Evolutionary conservation across 202 grass and related monocot species (phyloP).

Genomic region (Musa balbisiana): DNA sequence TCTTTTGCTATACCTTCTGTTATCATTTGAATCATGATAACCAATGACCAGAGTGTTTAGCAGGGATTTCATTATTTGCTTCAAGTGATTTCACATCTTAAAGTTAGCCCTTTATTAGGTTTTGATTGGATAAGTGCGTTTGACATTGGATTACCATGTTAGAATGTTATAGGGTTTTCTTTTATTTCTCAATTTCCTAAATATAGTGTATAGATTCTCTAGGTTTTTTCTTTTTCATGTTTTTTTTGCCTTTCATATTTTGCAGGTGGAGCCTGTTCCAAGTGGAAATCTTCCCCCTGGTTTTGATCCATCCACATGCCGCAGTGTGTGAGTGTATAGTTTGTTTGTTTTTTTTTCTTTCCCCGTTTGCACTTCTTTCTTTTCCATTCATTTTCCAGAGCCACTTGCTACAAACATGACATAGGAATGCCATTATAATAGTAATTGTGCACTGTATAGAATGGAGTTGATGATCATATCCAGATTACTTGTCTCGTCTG

Average conservation of each 20-base stretch:
- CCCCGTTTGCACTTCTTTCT: neutral
- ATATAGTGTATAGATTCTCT: neutral
- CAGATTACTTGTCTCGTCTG: neutral
- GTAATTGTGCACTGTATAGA: neutral
- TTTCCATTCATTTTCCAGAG: neutral
- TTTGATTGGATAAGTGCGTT: neutral
- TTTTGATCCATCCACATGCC: slow-evolving; percentile 84
- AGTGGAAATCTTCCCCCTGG: slow-evolving; percentile 92
- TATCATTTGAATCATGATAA: neutral
- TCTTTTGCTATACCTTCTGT: neutral
- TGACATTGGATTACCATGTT: neutral
- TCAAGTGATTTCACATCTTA: neutral
- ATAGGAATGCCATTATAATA: neutral
- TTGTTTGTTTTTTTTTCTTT: slow-evolving; percentile 1
- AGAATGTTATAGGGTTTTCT: neutral
- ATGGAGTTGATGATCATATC: neutral
- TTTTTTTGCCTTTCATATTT: slow-evolving; percentile 51
- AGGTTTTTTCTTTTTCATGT: slow-evolving; percentile 33
- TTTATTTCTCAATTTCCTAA: slow-evolving; percentile 18
- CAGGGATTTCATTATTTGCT: neutral
- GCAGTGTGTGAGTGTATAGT: slow-evolving; percentile 71
- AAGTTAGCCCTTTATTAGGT: neutral
- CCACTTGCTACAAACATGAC: slow-evolving; percentile 5
- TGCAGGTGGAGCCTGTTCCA: slow-evolving; percentile 92
- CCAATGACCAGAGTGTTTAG: neutral